Evolutionary conservation across 2,329 filamentous ascomycete genomes (phyloP).

Genomic region (Aplosporella prunicola): DNA sequence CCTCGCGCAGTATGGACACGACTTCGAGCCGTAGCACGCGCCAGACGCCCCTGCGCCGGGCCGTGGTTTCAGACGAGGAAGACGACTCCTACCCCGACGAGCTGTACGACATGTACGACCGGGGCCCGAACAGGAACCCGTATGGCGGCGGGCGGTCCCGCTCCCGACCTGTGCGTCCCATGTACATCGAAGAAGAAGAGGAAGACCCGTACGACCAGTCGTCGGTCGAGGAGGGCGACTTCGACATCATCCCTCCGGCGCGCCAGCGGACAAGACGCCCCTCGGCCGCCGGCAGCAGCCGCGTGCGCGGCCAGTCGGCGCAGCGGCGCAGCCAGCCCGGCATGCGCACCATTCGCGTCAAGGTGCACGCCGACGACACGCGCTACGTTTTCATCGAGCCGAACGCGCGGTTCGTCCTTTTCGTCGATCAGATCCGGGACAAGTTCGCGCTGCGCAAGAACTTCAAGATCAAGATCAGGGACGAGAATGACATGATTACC

Average conservation of each 20-base stretch:
- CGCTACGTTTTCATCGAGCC: constrained; percentile 81
- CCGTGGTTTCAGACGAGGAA: constrained; percentile 38
- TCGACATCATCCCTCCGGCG: constrained; percentile 59
- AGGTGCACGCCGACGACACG: constrained; percentile 79
- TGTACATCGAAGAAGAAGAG: constrained; percentile 72
- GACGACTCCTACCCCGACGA: constrained; percentile 53
- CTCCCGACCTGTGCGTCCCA: constrained; percentile 37
- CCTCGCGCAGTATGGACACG: constrained; percentile 16
- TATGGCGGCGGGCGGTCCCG: constrained; percentile 21
- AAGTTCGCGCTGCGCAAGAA: constrained; percentile 72
- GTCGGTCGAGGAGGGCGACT: constrained; percentile 65
- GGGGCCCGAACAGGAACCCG: constrained; percentile 17
- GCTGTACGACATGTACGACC: constrained; percentile 57
- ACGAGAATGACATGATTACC: constrained; percentile 94
- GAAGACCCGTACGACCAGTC: constrained; percentile 62
- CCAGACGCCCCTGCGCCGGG: constrained; percentile 11
- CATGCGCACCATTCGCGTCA: constrained; percentile 71
- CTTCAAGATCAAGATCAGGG: constrained; percentile 82
- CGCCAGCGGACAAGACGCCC: constrained; percentile 15
- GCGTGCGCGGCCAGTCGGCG: constrained; percentile 1
- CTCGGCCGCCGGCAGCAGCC: constrained; percentile 15
- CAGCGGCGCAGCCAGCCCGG: constrained; percentile 37
- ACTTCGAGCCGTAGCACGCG: constrained; percentile 13
- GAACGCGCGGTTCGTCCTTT: constrained; percentile 63
- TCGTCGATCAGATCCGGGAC: constrained; percentile 69